Base-by-base conservation (phyloP, 768 basidiomycete genomes). In the Thelephora ganbajun region DNA sequence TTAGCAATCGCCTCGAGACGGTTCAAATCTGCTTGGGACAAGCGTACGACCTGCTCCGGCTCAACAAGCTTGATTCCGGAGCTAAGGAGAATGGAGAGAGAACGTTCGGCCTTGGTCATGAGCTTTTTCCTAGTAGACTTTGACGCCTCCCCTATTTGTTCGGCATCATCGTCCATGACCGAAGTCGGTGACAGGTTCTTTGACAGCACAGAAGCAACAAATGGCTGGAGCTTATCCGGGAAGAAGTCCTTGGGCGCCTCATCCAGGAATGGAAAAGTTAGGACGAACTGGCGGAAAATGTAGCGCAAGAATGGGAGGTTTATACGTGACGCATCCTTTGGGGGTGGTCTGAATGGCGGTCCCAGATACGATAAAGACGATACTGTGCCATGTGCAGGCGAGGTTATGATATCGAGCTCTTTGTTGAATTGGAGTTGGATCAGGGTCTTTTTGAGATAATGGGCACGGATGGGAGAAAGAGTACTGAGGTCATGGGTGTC, bases 371-470 rank as follows among this genome's bases (percentile, higher is more conserved):
- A 89, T 48, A 98, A 73, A 0, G 89, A 71, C 18, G 81, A 83
- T 5, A 72, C 58, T 46, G 70, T 72, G 43, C 65, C 66, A 16
- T 67, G 57, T 1, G 68, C 56, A 0, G 74, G 66, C 5, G 73
- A 68, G 9, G 77, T 75, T 53, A 91, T 70, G 18, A 68, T 67
- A 50, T 77, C 70, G 51, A 98, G 74, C 64, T 99, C 96, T n/a
- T 66, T 67, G 56, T 69, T 66, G 56, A 97, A 80, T 62, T 97
- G 82, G 45, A 97, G 80, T 54, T 84, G 78, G 39, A 97, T 73
- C 48, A 99, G 80, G 14, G 88, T 76, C 64, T 98, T 98, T 72
- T 98, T 99, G 62, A 99, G 86, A 65, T 99, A 99, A 61, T 99
- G 96, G 3, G 93, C 91, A 37, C 93, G 83, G 43, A 93, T 68